Conservation (phyloP, 2,329 filamentous ascomycete species). For the Venturia asperata region DNA sequence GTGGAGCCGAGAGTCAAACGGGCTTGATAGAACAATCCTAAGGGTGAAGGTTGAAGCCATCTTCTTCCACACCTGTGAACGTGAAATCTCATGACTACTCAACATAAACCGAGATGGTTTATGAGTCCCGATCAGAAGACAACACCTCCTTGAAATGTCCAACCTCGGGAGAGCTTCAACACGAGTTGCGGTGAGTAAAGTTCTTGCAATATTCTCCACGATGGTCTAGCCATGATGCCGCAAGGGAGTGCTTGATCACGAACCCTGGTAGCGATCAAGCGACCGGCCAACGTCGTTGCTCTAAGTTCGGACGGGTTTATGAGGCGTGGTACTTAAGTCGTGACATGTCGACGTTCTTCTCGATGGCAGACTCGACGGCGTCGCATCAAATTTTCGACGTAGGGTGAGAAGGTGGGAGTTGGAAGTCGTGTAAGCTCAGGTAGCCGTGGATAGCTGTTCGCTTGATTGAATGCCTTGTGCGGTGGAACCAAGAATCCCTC, state of each 20-base stretch:
- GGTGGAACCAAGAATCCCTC: neutral
- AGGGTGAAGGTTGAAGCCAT: too few species aligned
- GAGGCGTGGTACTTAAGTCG: neutral
- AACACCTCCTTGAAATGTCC: neutral
- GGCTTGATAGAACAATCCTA: neutral
- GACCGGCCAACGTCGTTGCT: neutral
- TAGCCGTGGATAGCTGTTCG: neutral
- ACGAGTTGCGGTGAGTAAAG: neutral
- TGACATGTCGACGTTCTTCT: neutral
- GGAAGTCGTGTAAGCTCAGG: neutral
- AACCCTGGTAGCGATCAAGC: conserved; percentile 12
- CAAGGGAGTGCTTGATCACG: conserved; percentile 15
- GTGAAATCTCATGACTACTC: neutral
- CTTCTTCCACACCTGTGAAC: neutral
- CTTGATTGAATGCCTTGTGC: neutral
- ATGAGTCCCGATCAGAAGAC: neutral
- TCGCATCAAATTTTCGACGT: neutral
- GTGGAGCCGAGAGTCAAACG: neutral
- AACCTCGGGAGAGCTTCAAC: neutral
- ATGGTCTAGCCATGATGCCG: conserved; percentile 7
- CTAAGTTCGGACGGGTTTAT: neutral
- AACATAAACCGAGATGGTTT: neutral
- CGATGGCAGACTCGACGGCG: neutral
- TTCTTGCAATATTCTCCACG: conserved; percentile 13
- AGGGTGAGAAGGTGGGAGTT: neutral